Conservation (phyloP, 1,284 basidiomycete species). For the Apiotrichum brassicae region DNA sequence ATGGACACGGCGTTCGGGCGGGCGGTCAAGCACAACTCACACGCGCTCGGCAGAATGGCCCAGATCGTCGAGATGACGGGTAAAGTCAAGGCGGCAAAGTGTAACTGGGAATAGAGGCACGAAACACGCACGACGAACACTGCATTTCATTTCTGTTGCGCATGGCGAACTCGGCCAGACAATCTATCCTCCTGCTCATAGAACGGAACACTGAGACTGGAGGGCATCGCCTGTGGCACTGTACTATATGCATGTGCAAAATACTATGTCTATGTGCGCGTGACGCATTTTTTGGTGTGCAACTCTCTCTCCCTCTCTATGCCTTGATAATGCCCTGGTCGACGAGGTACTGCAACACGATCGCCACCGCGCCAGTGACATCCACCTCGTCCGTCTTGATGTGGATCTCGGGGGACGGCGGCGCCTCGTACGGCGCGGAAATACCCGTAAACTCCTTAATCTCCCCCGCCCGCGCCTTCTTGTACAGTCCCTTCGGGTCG, state of each 20-base stretch:
- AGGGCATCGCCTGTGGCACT: too few species aligned
- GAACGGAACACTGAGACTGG: too few species aligned
- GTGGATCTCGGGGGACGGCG: conserved; percentile 80
- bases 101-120: too few species aligned
- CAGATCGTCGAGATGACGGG: conserved; percentile 11
- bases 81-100: conserved; percentile 10
- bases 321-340: conserved; percentile 49
- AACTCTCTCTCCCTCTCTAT: background rate
- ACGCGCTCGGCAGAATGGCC: conserved; percentile 6
- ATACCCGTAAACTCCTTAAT: conserved; percentile 87
- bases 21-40: conserved; percentile 6
- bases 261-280: too few species aligned
- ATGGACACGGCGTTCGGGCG: conserved; percentile 17
- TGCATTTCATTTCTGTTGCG: too few species aligned
- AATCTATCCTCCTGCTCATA: too few species aligned
- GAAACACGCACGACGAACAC: too few species aligned
- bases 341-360: conserved; percentile 76
- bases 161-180: too few species aligned
- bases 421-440: conserved; percentile 93
- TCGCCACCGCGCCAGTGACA: conserved; percentile 70
- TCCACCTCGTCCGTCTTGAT: conserved; percentile 78
- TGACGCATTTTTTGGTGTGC: too few species aligned
- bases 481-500: conserved; percentile 97
- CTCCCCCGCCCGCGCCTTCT: conserved; percentile 90
- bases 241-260: too few species aligned